Evolutionary conservation across 2,329 filamentous ascomycete genomes (phyloP), one percentile per base, ranked within the genome.

Genomic region (Claviceps spartinae): DNA sequence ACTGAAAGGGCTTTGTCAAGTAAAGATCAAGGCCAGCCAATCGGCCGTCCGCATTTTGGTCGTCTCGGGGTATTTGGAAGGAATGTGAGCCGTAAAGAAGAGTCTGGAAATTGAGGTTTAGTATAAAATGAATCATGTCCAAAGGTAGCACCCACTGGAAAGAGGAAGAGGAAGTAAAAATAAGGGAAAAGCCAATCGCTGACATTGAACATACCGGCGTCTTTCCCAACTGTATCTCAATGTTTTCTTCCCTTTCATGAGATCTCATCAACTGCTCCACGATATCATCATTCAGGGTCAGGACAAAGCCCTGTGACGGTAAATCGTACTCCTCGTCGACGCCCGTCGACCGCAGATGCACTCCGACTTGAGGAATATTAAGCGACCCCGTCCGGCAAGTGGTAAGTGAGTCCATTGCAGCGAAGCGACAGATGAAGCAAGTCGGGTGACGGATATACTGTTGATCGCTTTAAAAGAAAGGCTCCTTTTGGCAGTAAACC

Each of bases 241-340:
- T 72, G 46, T 73, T 69, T 52, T 77, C 72, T 49, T 78, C 78
- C 67, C 74, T 72, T 59, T 76, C 75, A 41, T 78, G 72, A 60
- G 75, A 78, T 63, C 72, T 72, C 58, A 84, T 81, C 74, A 84
- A 77, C 55, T 78, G 72, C 62, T 81, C 77, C 59, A 84, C 76
- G 49, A 80, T 70, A 61, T 69, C 70, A 62, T 81, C 74, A 58
- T 69, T 74, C 55, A 84, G 66, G n/a, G 70, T 74, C 52, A 84
- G 67, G 56, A 77, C 73, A 61, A 83, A 78, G 36, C 76, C 77
- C 60, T 81, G 77, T 34, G 70, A 68, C 8, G 75, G 76, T 40
- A 77, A 66, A 53, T 68, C 65, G 49, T 69, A 67, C 52, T 67
- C 63, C 49, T 71, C 70, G 44, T 60, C 59, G 57, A 72, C 67